Percentiles rank a stretch among this genome's conserved stretches.
phyloP scores from a whole-genome alignment of 139 green algal species.

The Closterium sp. region DNA sequence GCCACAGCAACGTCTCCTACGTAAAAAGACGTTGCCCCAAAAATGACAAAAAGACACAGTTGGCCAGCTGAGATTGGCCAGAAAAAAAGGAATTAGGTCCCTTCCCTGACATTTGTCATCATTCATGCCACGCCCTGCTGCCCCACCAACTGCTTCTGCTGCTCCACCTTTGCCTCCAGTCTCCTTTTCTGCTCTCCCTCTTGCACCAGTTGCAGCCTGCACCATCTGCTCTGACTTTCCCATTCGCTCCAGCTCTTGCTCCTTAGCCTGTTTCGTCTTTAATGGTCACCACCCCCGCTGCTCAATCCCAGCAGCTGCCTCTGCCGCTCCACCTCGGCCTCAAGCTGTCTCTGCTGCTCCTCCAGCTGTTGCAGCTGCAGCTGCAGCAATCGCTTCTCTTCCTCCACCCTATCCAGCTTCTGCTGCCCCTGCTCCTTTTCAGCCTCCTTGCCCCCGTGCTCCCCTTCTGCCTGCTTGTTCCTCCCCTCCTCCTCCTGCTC shows the following conservation, averaged over 20 bases:
- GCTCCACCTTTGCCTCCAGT: too few species aligned
- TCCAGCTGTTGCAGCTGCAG: background rate
- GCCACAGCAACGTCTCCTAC: too few species aligned
- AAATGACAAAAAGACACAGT: too few species aligned
- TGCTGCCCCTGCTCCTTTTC: background rate
- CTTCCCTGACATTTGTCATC: too few species aligned
- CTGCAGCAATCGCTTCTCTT: background rate
- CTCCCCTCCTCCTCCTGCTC: background rate
- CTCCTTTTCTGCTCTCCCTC: too few species aligned
- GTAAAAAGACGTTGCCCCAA: too few species aligned
- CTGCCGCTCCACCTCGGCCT: background rate
- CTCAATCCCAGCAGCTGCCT: background rate
- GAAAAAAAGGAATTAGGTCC: too few species aligned
- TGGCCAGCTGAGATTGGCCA: too few species aligned
- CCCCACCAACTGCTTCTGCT: too few species aligned
- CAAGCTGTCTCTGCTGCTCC: background rate
- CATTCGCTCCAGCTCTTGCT: background rate
- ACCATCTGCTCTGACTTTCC: too few species aligned
- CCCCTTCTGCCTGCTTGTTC: background rate
- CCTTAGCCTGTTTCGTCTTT: background rate
- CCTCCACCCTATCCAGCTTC: background rate
- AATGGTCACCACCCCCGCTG: background rate
- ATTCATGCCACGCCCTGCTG: too few species aligned
- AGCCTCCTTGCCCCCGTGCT: background rate
- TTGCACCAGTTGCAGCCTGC: too few species aligned